These are phyloP conservation scores for Aspergillus japonicus DNA, from an alignment of 2,329 filamentous ascomycete genomes.

Conservation along the genomic window DNA sequence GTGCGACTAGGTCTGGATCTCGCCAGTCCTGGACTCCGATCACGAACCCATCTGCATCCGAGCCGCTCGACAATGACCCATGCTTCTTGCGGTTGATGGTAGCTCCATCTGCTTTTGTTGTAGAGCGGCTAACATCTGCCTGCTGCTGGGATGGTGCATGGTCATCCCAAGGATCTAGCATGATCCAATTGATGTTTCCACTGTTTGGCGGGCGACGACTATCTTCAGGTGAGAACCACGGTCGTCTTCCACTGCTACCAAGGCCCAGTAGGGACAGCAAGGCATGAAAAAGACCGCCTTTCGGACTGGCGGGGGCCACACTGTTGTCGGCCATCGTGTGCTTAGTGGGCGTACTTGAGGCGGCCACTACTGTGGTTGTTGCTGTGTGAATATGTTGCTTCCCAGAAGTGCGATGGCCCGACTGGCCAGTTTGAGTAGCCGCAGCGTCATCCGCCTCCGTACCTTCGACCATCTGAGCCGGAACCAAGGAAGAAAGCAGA, in stretches of 20 bases:
- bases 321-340: constrained; percentile 20
- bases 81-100: constrained; percentile 23
- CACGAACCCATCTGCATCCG: constrained; percentile 63
- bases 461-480: constrained; percentile 64
- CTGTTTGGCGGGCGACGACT: constrained; percentile 68
- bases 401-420: constrained; percentile 22
- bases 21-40: constrained; percentile 88
- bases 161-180: constrained; percentile 65
- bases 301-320: constrained; percentile 18
- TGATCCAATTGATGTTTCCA: constrained; percentile 71
- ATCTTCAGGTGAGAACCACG: constrained; percentile 41
- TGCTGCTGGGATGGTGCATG: constrained; percentile 34
- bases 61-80: constrained; percentile 25
- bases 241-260: constrained; percentile 26
- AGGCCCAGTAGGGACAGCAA: constrained; percentile 48
- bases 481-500: constrained; percentile 81
- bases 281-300: constrained; percentile 42
- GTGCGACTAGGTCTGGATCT: constrained; percentile 68
- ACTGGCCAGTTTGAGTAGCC: constrained; percentile 46
- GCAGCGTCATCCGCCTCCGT: constrained; percentile 59
- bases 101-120: constrained; percentile 20
- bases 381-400: constrained; percentile 26
- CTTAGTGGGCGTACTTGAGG: constrained; percentile 35
- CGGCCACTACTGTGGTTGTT: constrained; percentile 28
- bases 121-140: background rate